phyloP scores from a whole-genome alignment of 2,329 filamentous ascomycete species.

The Madurella fahalii region DNA sequence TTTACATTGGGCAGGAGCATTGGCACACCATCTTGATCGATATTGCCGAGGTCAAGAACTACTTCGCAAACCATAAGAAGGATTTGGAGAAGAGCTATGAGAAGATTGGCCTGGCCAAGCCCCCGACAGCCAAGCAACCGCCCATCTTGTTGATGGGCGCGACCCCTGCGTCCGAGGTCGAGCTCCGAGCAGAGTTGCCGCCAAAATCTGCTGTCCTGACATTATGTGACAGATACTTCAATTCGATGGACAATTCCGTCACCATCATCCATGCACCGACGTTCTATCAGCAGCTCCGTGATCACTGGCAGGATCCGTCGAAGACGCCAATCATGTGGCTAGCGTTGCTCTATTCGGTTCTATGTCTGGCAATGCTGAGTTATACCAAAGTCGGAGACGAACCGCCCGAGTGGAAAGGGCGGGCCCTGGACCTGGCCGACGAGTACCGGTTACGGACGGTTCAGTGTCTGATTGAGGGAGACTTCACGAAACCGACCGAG shows the following conservation, averaged over 20 bases:
- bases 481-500: constrained; percentile 71
- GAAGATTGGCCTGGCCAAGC: constrained; percentile 66
- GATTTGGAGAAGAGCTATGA: constrained; percentile 80
- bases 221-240: constrained; percentile 85
- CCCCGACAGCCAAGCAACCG: constrained; percentile 55
- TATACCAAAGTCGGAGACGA: constrained; percentile 78
- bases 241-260: constrained; percentile 67
- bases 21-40: constrained; percentile 78
- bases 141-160: constrained; percentile 77
- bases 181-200: constrained; percentile 76
- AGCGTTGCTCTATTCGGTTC: constrained; percentile 69
- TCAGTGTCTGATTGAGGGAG: constrained; percentile 70
- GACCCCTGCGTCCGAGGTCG: constrained; percentile 65
- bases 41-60: constrained; percentile 90
- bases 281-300: constrained; percentile 68
- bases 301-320: constrained; percentile 66
- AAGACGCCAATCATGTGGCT: constrained; percentile 75
- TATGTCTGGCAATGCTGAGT: constrained; percentile 73
- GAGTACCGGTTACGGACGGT: constrained; percentile 70
- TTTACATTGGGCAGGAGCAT: constrained; percentile 78
- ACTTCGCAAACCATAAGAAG: constrained; percentile 81
- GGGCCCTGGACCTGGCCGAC: constrained; percentile 53
- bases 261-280: constrained; percentile 79
- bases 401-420: constrained; percentile 71
- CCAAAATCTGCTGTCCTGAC: constrained; percentile 78